phyloP scores from a whole-genome alignment of 2,329 filamentous ascomycete genomes.

The Pseudogymnoascus sp. region DNA sequence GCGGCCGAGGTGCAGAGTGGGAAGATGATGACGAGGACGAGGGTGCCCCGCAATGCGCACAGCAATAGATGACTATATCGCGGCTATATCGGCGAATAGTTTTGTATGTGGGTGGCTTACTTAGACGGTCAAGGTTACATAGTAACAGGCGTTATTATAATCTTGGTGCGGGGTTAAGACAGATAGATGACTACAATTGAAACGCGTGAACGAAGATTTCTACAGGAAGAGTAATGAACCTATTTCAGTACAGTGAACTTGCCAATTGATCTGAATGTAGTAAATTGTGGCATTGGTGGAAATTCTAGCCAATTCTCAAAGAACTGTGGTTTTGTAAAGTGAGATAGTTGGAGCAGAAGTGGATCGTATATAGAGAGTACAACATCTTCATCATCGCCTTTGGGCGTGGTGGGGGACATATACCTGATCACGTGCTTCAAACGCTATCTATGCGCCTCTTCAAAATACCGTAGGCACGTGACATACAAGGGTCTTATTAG shows the following conservation, averaged over 20 bases:
- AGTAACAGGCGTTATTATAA: slow-evolving; percentile 7
- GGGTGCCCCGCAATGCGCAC: slow-evolving; percentile 54
- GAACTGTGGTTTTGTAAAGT: neutral
- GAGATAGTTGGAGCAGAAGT: neutral
- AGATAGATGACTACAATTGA: slow-evolving; percentile 1
- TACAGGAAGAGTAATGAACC: neutral
- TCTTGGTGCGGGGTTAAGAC: slow-evolving; percentile 1
- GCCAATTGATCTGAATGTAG: neutral
- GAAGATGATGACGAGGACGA: slow-evolving; percentile 56
- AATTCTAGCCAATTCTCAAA: neutral
- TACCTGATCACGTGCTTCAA: neutral
- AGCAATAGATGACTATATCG: slow-evolving; percentile 22
- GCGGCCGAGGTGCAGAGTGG: slow-evolving; percentile 58
- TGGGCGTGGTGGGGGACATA: neutral
- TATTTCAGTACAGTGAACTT: neutral
- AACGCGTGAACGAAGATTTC: neutral
- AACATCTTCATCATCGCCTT: neutral
- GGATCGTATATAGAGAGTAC: neutral
- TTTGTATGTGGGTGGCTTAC: slow-evolving; percentile 2
- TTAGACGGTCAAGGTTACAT: slow-evolving; percentile 4
- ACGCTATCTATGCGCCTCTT: neutral
- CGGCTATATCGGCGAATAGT: neutral
- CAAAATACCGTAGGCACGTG: neutral
- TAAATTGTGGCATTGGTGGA: neutral
- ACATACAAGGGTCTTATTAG: neutral